Evolutionary conservation across 2,329 filamentous ascomycete species (phyloP).

Genomic region (Fusarium acutatum): DNA sequence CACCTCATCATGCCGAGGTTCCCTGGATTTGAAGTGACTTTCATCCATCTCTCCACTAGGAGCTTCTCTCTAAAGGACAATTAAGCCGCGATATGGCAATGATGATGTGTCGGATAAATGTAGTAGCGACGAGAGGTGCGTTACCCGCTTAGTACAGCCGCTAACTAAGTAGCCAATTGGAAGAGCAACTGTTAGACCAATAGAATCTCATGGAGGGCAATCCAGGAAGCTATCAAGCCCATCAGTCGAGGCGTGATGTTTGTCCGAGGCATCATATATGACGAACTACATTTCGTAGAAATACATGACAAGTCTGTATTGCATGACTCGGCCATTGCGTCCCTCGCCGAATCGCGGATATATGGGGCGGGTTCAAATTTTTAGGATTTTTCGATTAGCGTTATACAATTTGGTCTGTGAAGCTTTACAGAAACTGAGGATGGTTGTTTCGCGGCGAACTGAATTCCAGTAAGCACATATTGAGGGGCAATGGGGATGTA

Average conservation of each 20-base stretch:
- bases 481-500: too few relatives aligned
- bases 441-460: not conserved
- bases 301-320: not conserved
- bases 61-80: not conserved
- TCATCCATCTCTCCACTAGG: not conserved
- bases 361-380: too few relatives aligned
- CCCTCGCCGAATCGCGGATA: too few relatives aligned
- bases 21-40: rapidly evolving
- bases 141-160: not conserved
- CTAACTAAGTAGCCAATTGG: not conserved
- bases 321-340: too few relatives aligned
- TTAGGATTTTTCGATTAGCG: too few relatives aligned
- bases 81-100: not conserved
- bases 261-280: not conserved
- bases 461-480: too few relatives aligned
- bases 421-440: not conserved
- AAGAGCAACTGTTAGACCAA: not conserved
- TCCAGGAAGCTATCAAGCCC: rapidly evolving
- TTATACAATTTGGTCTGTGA: not conserved
- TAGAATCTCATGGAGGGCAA: not conserved
- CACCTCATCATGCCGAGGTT: not conserved
- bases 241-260: not conserved
- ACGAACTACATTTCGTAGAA: rapidly evolving
- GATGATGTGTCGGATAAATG: not conserved
- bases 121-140: not conserved